Base-by-base conservation (phyloP, 2,329 filamentous ascomycete genomes). In the Fusarium acutatum region DNA sequence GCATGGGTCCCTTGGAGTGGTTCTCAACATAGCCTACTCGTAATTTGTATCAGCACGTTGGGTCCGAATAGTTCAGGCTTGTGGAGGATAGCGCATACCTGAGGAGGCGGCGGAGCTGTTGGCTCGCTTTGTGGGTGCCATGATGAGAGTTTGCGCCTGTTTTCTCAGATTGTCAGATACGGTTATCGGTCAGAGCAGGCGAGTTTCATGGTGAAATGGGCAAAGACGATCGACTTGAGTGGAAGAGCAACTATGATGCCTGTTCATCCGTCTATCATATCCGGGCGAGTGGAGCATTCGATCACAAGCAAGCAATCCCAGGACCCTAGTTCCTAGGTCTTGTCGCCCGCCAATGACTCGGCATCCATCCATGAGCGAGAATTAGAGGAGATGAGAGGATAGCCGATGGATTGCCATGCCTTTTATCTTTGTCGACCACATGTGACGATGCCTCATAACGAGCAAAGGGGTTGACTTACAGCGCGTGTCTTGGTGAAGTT, bases 11-110 rank as follows among this genome's bases (percentile, higher is more conserved):
- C 82, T 94, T 95, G 78, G 90, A 91, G 78, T 88, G 87, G 83
- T 96, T 93, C 84, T 96, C 94, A 79, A 88, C 90, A 84, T 96
- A 96, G 77, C 92, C 93, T 94, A 43, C 24, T 58, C 32, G 26
- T 38, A n/a, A 60, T 37, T 52, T 40, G 46, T 50, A 75, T 79
- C 56, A 80, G 71, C 67, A 67, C 44, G 24, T 37, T 30, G 37
- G 30, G 22, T 37, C 20, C 44, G 22, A 24, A 41, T 22, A 22
- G 17, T 43, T 32, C 17, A 17, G 13, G 24, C n/a, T 43, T 24
- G 24, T n/a, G 9, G 44, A n/a, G 30, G 24, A 22, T 35, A 38
- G 37, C 26, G 49, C 81, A 67, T 80, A 89, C 88, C 86, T 77
- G 83, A 78, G 63, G 88, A 87, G 60, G 89, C 82, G 37, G 67